Evolutionary conservation across 257 asterid genomes (phyloP).

Genomic region (Lantana camara): DNA sequence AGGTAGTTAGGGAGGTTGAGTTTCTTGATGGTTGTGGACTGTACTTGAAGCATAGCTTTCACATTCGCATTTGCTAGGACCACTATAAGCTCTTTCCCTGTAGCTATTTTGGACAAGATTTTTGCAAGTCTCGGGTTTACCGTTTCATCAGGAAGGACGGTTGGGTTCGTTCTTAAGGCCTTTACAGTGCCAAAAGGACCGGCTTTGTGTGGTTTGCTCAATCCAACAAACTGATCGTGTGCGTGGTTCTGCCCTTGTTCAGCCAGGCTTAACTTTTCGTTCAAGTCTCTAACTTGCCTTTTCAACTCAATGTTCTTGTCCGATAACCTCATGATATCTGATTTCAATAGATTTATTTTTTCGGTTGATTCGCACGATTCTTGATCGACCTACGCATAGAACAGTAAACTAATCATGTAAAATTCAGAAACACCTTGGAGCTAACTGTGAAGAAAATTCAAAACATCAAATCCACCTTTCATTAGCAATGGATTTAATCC

Average conservation of each 20-base stretch:
- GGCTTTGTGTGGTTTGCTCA: conserved; percentile 40
- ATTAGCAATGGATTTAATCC: too few relatives aligned
- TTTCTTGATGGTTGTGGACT: conserved; percentile 48
- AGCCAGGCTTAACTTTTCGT: conserved; percentile 37
- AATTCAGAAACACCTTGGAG: not conserved
- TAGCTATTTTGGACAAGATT: conserved; percentile 46
- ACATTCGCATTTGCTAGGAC: conserved; percentile 62
- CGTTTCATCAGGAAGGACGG: conserved; percentile 50
- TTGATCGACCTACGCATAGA: conserved; percentile 37
- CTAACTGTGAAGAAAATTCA: not conserved
- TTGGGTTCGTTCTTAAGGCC: conserved; percentile 46
- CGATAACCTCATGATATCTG: conserved; percentile 35
- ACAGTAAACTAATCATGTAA: too few relatives aligned
- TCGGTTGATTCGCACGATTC: conserved; percentile 42
- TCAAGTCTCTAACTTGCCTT: conserved; percentile 48
- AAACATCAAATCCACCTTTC: not conserved
- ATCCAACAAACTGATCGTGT: conserved; percentile 23
- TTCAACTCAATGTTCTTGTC: conserved; percentile 43
- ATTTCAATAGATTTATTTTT: conserved; percentile 34
- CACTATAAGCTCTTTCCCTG: conserved; percentile 49
- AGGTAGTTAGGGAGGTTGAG: conserved; percentile 47
- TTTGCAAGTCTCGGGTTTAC: conserved; percentile 57
- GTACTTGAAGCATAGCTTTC: conserved; percentile 39
- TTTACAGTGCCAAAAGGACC: conserved; percentile 61
- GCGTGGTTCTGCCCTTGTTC: conserved; percentile 34